phyloP scores from a whole-genome alignment of 2,329 filamentous ascomycete genomes.

The Botrytis sinoallii region DNA sequence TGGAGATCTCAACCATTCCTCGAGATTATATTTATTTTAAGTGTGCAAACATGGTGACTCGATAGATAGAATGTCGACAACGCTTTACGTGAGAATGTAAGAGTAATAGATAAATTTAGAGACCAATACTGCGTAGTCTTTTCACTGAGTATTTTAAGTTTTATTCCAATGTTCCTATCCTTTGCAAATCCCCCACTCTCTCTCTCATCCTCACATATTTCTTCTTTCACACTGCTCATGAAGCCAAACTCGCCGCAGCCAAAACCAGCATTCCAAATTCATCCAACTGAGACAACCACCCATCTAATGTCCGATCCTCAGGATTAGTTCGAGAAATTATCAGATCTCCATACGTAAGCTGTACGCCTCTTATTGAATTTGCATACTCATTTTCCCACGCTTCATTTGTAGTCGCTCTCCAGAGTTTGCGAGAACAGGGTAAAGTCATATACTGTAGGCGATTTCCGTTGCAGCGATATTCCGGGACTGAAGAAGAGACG shows the following conservation, averaged over 20 bases:
- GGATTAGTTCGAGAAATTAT: conserved; percentile 12
- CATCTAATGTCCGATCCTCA: conserved; percentile 20
- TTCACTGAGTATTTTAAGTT: not conserved
- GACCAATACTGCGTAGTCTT: not conserved
- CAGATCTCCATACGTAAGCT: conserved; percentile 23
- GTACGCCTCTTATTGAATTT: not conserved
- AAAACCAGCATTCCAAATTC: conserved; percentile 25
- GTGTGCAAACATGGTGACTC: not conserved
- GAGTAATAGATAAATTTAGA: not conserved
- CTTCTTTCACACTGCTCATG: not conserved
- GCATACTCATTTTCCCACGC: conserved; percentile 23
- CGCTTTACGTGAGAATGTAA: not conserved
- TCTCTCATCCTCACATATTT: not conserved
- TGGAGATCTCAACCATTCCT: not conserved
- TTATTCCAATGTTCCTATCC: not conserved
- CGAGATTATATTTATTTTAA: accelerated
- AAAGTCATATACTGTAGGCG: conserved; percentile 15
- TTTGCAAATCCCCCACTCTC: no score
- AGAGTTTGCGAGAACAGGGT: conserved; percentile 23
- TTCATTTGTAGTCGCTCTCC: conserved; percentile 19
- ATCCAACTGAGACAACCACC: conserved; percentile 24
- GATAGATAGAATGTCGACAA: not conserved
- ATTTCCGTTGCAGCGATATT: conserved; percentile 18
- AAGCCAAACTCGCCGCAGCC: conserved; percentile 20
- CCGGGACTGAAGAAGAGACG: not conserved